Evolutionary conservation across 768 basidiomycete genomes (phyloP), one percentile per base, ranked within the genome.

Genomic region (Chiua virens): DNA sequence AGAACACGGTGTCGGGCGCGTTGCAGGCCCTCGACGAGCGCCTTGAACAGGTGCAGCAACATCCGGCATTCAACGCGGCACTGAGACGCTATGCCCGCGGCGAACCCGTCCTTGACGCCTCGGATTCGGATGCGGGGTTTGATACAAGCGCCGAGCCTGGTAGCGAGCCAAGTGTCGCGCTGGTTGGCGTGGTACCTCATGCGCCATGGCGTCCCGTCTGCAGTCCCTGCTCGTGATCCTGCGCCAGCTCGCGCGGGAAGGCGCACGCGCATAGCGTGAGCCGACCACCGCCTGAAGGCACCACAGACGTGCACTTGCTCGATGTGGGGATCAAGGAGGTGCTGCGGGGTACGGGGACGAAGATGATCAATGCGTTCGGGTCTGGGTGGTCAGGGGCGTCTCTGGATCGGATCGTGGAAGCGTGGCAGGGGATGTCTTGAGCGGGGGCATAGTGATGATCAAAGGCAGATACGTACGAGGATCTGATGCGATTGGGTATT

Each of bases 261-360:
- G 86, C 87, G 3, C 80, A 84, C 58, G 55, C 68, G 32, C 81
- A 85, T 39, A 86, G 84, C 58, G 56, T 78, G 14, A 73, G 71
- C 9, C 64, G 65, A 4, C 68, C 79, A 8, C 72, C 75, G 1
- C 83, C 86, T 0, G 77, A 78, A 8, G 86, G 85, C 0, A 82
- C 79, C 0, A 46, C 50, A 14, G 67, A 77, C 42, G 45, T 67
- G 27, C 52, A 45, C 10, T 54, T 56, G n/a, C 64, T 79, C 23
- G 76, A 79, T 32, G 65, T 64, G 18, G 87, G 85, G 1, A 92
- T 98, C 54, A 86, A 83, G 59, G 89, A 95, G 62, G 92, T 97
- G 9, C 64, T 97, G 53, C 88, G 92, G 61, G 81, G 84, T 0
- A 89, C 94, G 0, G 95, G 95, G 2, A 81, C 83, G 0, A 93